These are phyloP conservation scores for Cutaneotrichosporon spelunceum DNA, from an alignment of 1,284 basidiomycete species.

Conservation along the genomic window DNA sequence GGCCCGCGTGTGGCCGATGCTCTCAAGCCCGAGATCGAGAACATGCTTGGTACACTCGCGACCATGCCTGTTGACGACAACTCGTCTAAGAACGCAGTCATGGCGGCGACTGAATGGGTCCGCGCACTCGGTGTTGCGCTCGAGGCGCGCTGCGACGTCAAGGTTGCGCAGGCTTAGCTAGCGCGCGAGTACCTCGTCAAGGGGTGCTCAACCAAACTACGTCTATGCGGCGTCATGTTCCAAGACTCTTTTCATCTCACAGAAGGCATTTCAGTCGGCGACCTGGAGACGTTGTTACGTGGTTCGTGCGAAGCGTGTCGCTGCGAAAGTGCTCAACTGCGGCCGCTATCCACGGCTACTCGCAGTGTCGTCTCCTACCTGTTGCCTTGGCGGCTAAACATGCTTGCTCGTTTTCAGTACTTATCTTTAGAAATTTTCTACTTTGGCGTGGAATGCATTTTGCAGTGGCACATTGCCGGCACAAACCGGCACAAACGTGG, in stretches of 20 bases:
- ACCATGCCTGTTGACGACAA: conserved; percentile 21
- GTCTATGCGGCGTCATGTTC: neutral
- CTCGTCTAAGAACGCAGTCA: conserved; percentile 25
- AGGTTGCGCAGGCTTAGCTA: conserved; percentile 26
- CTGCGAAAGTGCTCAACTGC: neutral
- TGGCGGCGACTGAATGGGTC: conserved; percentile 42
- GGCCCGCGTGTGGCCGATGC: conserved; percentile 44
- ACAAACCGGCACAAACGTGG: neutral
- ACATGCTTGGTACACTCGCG: conserved; percentile 29
- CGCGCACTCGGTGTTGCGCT: conserved; percentile 43
- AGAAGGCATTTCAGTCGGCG: neutral
- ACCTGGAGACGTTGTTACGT: neutral
- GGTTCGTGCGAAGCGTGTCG: neutral
- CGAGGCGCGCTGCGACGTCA: conserved; percentile 44
- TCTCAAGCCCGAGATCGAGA: conserved; percentile 49
- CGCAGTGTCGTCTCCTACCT: neutral
- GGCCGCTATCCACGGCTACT: neutral
- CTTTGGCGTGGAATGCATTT: neutral
- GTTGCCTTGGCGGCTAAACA: neutral
- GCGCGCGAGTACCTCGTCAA: neutral
- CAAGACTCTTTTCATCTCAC: neutral
- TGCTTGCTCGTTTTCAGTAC: neutral
- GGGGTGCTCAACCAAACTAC: conserved; percentile 3
- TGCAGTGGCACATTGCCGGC: neutral
- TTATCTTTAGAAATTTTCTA: neutral